Conservation (phyloP, 495 filamentous ascomycete genomes). For the Hypoxylon fragiforme region DNA sequence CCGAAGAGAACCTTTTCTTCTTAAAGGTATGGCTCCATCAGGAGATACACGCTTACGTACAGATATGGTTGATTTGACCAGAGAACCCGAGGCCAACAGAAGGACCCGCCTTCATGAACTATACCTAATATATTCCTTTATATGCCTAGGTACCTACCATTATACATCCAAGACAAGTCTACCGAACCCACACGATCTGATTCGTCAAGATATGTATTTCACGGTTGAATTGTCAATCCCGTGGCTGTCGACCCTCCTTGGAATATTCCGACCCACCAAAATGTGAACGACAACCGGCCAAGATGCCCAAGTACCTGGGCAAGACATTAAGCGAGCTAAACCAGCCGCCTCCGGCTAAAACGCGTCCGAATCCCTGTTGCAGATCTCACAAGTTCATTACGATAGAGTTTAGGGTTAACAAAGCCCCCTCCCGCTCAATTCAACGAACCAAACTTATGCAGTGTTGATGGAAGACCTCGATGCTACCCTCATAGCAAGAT, state of each 20-base stretch:
- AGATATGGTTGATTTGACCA: no score
- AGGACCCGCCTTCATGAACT: no score
- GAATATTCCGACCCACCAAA: constrained; percentile 24
- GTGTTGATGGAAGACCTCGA: constrained; percentile 17
- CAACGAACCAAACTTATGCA: constrained; percentile 8
- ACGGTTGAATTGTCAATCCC: constrained; percentile 4
- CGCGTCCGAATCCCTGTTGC: constrained; percentile 26
- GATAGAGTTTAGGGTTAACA: constrained; percentile 36
- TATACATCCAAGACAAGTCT: no score
- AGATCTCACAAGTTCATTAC: constrained; percentile 35
- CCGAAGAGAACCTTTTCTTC: no score
- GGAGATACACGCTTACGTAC: no score
- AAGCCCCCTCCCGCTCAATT: constrained; percentile 26
- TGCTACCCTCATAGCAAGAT: constrained; percentile 23
- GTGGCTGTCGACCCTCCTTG: constrained; percentile 5
- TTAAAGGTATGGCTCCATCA: no score
- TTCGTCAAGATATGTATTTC: constrained; percentile 12
- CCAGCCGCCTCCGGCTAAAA: constrained; percentile 35
- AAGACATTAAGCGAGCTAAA: constrained; percentile 29
- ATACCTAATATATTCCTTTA: no score
- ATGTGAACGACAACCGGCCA: constrained; percentile 9
- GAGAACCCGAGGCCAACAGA: no score
- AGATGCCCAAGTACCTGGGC: constrained; percentile 36
- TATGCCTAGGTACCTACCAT: no score
- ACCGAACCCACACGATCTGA: constrained; percentile 6